These are phyloP conservation scores for Nakataea oryzae DNA, from an alignment of 2,329 filamentous ascomycete species.

Conservation along the genomic window DNA sequence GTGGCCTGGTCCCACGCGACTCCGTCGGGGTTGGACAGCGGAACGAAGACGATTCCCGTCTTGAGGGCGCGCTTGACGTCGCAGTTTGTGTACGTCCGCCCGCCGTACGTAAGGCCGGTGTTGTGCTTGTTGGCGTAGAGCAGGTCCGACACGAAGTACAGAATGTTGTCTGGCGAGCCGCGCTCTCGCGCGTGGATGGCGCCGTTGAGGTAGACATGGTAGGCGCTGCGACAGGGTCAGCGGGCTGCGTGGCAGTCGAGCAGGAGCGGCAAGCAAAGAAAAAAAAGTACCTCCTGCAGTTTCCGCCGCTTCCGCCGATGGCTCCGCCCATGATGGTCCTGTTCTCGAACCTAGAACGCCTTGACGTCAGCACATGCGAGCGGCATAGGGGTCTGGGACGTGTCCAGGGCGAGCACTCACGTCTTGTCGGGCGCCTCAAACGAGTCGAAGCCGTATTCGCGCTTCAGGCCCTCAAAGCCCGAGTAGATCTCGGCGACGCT, in stretches of 20 bases:
- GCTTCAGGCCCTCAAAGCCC: slow-evolving; percentile 29
- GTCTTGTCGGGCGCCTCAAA: slow-evolving; percentile 32
- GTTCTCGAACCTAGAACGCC: slow-evolving; percentile 19
- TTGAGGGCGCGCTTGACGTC: slow-evolving; percentile 40
- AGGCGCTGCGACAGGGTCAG: background rate
- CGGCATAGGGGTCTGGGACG: background rate
- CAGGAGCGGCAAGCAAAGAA: background rate
- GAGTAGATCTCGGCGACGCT: slow-evolving; percentile 32
- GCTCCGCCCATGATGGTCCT: slow-evolving; percentile 24
- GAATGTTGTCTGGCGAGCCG: slow-evolving; percentile 41
- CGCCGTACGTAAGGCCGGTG: slow-evolving; percentile 39
- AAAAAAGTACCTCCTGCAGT: slow-evolving; percentile 13
- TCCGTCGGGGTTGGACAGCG: slow-evolving; percentile 44
- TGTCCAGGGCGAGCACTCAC: slow-evolving; percentile 1
- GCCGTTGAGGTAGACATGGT: slow-evolving; percentile 40
- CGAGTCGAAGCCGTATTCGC: slow-evolving; percentile 25
- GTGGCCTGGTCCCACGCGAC: slow-evolving; percentile 38
- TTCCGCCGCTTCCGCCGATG: slow-evolving; percentile 23
- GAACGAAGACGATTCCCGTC: slow-evolving; percentile 41
- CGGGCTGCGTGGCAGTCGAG: too few species aligned
- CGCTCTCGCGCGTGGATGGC: slow-evolving; percentile 49
- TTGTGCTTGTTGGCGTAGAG: slow-evolving; percentile 38
- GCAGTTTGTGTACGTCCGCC: slow-evolving; percentile 36
- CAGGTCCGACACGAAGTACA: slow-evolving; percentile 48
- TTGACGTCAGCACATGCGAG: background rate